phyloP scores from a whole-genome alignment of 129 eudicot genomes.

The Pseudognaphalium luteoalbum region DNA sequence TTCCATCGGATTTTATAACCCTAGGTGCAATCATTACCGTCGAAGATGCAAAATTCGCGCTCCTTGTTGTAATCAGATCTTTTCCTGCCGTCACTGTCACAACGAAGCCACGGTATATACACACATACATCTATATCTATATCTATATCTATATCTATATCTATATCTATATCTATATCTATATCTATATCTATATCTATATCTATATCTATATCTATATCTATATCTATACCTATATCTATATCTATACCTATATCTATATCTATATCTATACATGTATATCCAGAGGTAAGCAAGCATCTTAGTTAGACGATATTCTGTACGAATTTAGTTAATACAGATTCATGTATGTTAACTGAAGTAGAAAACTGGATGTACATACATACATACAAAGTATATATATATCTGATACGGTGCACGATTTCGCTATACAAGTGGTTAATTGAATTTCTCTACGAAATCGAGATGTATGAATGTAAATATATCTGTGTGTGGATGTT shows the following conservation, averaged over 20 bases:
- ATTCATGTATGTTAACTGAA: neutral
- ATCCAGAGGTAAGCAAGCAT: too few species aligned
- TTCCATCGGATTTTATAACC: neutral
- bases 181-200: too few species aligned
- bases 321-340: neutral
- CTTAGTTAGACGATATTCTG: neutral
- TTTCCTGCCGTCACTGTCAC: constrained; percentile 90
- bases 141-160: too few species aligned
- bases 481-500: neutral
- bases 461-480: too few species aligned
- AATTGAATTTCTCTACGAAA: neutral
- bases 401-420: neutral
- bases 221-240: neutral
- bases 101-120: constrained; percentile 67
- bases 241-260: too few species aligned
- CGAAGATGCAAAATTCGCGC: constrained; percentile 85
- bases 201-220: too few species aligned
- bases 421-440: neutral
- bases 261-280: too few species aligned
- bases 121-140: neutral
- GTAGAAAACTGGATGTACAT: neutral
- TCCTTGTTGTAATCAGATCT: constrained; percentile 82
- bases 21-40: constrained; percentile 81
- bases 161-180: too few species aligned
- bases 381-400: too few species aligned